These are phyloP conservation scores for Cicer judaicum DNA, from an alignment of 306 rosid genomes.

Conservation along the genomic window DNA sequence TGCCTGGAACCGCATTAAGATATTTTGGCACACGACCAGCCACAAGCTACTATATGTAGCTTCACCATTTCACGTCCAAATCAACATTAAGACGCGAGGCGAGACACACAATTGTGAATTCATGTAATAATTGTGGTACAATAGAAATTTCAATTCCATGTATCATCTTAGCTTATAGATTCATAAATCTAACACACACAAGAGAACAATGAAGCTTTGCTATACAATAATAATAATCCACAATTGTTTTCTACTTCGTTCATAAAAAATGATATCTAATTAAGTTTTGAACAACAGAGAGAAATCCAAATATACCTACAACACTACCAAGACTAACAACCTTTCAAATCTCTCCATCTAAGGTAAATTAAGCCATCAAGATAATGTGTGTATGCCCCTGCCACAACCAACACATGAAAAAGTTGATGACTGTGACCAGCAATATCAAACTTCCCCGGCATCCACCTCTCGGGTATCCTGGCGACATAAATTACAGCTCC, in stretches of 20 bases:
- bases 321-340: constrained; percentile 45
- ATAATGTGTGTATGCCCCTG: constrained; percentile 69
- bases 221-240: background rate
- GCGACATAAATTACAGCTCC: constrained; percentile 67
- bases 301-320: background rate
- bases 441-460: constrained; percentile 72
- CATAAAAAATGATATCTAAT: constrained; percentile 14
- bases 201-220: background rate
- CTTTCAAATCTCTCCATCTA: constrained; percentile 62
- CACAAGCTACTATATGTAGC: too few relatives aligned
- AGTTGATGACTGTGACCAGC: constrained; percentile 73
- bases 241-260: constrained; percentile 4
- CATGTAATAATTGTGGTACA: too few relatives aligned
- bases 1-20: too few relatives aligned
- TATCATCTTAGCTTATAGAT: too few relatives aligned
- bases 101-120: too few relatives aligned
- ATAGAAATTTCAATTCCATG: too few relatives aligned
- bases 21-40: too few relatives aligned
- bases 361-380: constrained; percentile 57
- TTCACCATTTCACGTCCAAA: too few relatives aligned
- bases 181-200: too few relatives aligned
- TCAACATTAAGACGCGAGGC: too few relatives aligned
- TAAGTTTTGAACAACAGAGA: constrained; percentile 28
- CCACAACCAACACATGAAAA: constrained; percentile 73
- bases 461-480: constrained; percentile 69